phyloP scores from a whole-genome alignment of 495 filamentous ascomycete genomes.

The Penicillium fimorum region DNA sequence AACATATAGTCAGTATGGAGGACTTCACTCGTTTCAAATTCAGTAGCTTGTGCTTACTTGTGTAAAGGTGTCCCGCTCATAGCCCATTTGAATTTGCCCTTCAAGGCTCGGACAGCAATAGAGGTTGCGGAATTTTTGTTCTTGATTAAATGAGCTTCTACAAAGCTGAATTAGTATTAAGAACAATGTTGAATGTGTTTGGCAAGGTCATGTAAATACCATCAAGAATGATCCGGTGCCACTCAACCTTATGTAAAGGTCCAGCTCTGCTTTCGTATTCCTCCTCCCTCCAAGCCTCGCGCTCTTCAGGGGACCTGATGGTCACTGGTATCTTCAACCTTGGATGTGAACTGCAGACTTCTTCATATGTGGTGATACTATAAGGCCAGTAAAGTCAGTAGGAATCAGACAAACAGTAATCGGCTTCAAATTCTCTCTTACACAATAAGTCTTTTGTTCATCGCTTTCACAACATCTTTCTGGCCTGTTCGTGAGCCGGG shows the following conservation, averaged over 20 bases:
- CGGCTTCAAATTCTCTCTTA: slow-evolving; percentile 8
- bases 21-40: not conserved
- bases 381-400: not conserved
- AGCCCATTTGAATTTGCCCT: slow-evolving; percentile 56
- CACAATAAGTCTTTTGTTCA: slow-evolving; percentile 26
- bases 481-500: slow-evolving; percentile 1
- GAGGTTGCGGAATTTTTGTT: slow-evolving; percentile 50
- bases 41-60: slow-evolving; percentile 34
- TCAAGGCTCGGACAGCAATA: slow-evolving; percentile 53
- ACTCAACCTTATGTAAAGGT: slow-evolving; percentile 49
- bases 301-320: slow-evolving; percentile 21
- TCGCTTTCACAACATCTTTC: slow-evolving; percentile 11
- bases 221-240: slow-evolving; percentile 57
- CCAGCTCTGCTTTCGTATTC: slow-evolving; percentile 32
- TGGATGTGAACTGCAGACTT: slow-evolving; percentile 53
- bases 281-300: slow-evolving; percentile 38
- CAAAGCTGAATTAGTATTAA: not conserved
- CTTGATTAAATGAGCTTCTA: slow-evolving; percentile 59
- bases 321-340: slow-evolving; percentile 27
- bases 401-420: not conserved
- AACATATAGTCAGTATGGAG: slow-evolving; percentile 2
- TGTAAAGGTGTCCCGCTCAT: slow-evolving; percentile 62
- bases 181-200: not conserved
- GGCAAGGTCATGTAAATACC: slow-evolving; percentile 31
- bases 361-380: slow-evolving; percentile 52